Percentiles rank a stretch among this genome's conserved stretches.
Conservation (phyloP, 1,284 basidiomycete species). For the Athelia psychrophila region DNA sequence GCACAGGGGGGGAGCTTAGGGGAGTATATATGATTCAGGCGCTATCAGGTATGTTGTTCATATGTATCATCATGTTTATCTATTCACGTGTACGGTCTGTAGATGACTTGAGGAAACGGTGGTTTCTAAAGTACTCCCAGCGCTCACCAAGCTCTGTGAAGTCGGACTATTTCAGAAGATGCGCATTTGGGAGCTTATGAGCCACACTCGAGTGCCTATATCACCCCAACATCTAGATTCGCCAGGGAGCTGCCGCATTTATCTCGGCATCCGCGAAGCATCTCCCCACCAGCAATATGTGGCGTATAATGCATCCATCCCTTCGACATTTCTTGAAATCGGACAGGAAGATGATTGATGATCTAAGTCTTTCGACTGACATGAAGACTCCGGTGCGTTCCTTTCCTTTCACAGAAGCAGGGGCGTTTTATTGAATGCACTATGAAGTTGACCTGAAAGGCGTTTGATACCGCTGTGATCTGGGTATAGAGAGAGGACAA, state of each 20-base stretch:
- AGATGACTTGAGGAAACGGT: conserved; percentile 94
- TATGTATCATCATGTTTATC: conserved; percentile 3
- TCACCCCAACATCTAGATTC: conserved; percentile 96
- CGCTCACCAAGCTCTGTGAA: conserved; percentile 81
- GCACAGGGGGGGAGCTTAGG: conserved; percentile 88
- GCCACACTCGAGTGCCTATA: conserved; percentile 87
- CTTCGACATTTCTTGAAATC: conserved; percentile 83
- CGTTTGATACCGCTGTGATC: conserved; percentile 82
- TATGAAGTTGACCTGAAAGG: conserved; percentile 66
- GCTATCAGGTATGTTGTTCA: conserved; percentile 63
- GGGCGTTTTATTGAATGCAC: background rate
- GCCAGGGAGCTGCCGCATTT: conserved; percentile 89
- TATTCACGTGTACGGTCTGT: conserved; percentile 6
- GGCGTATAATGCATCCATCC: conserved; percentile 96
- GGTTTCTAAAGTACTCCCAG: conserved; percentile 81
- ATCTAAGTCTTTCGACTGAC: conserved; percentile 69
- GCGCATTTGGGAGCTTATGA: conserved; percentile 94
- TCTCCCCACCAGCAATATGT: conserved; percentile 83
- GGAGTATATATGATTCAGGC: conserved; percentile 93
- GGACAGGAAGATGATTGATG: conserved; percentile 78
- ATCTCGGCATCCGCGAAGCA: conserved; percentile 82
- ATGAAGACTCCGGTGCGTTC: conserved; percentile 75
- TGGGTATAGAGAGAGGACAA: conserved; percentile 86
- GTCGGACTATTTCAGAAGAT: conserved; percentile 87
- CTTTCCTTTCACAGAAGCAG: conserved; percentile 1